Conservation (phyloP, 2,329 filamentous ascomycete genomes). For the Colletotrichum sp. region DNA sequence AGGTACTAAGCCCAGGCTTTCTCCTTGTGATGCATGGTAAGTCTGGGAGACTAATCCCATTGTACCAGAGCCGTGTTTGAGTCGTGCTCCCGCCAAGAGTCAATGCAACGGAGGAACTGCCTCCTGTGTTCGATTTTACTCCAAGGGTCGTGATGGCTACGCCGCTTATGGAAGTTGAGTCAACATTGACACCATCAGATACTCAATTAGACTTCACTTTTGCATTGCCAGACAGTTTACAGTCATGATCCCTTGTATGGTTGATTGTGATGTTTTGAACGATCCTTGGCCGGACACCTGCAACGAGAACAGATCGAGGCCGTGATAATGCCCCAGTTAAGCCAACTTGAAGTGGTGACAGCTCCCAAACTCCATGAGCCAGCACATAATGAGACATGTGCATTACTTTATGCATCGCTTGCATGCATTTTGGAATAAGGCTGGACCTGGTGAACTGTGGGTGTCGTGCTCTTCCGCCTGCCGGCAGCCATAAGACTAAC, state of each 20-base stretch:
- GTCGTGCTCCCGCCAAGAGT: neutral
- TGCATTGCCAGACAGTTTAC: neutral
- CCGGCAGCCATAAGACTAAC: neutral
- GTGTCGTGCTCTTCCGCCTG: neutral
- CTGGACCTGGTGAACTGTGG: neutral
- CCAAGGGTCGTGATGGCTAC: neutral
- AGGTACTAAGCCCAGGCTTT: neutral
- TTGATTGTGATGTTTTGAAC: neutral
- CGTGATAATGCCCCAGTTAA: neutral
- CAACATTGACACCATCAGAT: neutral
- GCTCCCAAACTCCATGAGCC: neutral
- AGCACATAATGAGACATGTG: neutral
- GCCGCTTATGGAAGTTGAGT: neutral
- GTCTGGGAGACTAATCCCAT: neutral
- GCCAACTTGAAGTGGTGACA: neutral
- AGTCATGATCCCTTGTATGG: neutral
- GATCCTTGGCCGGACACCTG: neutral
- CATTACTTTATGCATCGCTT: neutral
- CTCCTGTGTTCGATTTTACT: neutral
- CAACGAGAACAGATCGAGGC: neutral
- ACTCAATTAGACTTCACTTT: neutral
- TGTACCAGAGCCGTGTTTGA: neutral
- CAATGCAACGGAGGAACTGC: neutral
- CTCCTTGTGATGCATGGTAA: neutral
- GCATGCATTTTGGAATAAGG: neutral